Evolutionary conservation across 306 rosid species (phyloP), one percentile per base, ranked within the genome.

Genomic region (Quercus cerris): DNA sequence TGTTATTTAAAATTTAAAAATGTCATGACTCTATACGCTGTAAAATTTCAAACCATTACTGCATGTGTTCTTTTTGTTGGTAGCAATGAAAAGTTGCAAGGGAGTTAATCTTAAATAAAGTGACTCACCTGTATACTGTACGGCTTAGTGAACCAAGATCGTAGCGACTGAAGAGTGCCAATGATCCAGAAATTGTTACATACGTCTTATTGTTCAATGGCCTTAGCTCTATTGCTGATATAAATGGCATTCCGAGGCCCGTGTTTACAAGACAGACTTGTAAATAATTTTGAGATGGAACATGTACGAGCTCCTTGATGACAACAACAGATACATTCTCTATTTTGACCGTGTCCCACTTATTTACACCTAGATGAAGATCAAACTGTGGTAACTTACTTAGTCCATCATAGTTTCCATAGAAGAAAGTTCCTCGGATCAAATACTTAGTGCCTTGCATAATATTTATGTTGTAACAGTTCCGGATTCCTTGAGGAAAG

Each of bases 221-320:
- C 81, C 89, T 84, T 4, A 88, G 62, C 25, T 90, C 92, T 18
- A 90, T 28, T 4, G 86, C 79, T 6, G 92, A 88, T 80, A 90
- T 86, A 80, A 86, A 90, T 9, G 94, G 94, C 5, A 75, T 86
- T 74, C 90, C 94, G 0, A 2, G 1, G 22, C 70, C 84, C 0
- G 71, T 83, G 73, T 88, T 81, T 30, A 88, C 64, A 0, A 88
- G 84, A 71, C 92, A 90, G n/a, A 90, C 83, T 28, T 76, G 70
- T 1, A 86, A 19, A 6, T 75, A 59, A 66, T 86, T 88, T 80
- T 15, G 22, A 0, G 78, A 70, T 10, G 91, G 80, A 28, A 80
- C 71, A 52, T 87, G 80, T 74, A 87, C 74, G 69, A 82, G 61
- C 69, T 87, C 90, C 83, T 64, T 80, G 17, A 2, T 12, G 14